Evolutionary conservation across 164 flowering plant species (phyloP), one percentile per base, ranked within the genome.

Genomic region (Annona cherimola): DNA sequence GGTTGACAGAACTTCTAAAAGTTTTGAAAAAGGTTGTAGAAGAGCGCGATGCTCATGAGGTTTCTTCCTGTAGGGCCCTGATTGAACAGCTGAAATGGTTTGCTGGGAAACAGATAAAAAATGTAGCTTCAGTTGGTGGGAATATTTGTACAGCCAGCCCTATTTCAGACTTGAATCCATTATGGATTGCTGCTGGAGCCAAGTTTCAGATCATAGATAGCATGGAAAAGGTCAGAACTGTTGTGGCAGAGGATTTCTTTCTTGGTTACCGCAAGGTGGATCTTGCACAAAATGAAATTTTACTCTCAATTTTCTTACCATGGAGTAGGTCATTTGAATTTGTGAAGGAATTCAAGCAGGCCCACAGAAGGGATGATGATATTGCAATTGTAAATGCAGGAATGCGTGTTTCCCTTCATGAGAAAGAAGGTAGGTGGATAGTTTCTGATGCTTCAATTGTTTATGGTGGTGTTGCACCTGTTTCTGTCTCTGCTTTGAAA

Each of bases 111-210:
- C 99, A 96, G 77, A 96, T 96, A 75, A 91, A 78, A 71, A 93
- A 96, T 81, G 97, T 88, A 70, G 98, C 95, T 42, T 93, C 95
- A 26, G 84, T 93, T 76, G 98, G 99, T 70, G 99, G 99, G n/a
- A 96, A 96, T 77, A 87, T 96, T 35, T 96, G 99, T 76, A 96
- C 97, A 16, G 99, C 97, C 1, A 96, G 99, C 82, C 99, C 99
- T 46, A 96, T 96, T 77, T 96, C 99, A 62, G 99, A 96, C 74
- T 82, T 96, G 84, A 96, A 96, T 75, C 99, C 99, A 66, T 87
- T 96, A 35, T 96, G 98, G 98, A 93, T 96, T 91, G 95, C 96
- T 75, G 78, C 95, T 8, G 79, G 96, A 73, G 96, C 99, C 40
- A 80, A 80, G 73, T 96, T 93, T 76, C 78, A 43, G 40, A 82